phyloP scores from a whole-genome alignment of 2,329 filamentous ascomycete species.

The Beauveria sp. region DNA sequence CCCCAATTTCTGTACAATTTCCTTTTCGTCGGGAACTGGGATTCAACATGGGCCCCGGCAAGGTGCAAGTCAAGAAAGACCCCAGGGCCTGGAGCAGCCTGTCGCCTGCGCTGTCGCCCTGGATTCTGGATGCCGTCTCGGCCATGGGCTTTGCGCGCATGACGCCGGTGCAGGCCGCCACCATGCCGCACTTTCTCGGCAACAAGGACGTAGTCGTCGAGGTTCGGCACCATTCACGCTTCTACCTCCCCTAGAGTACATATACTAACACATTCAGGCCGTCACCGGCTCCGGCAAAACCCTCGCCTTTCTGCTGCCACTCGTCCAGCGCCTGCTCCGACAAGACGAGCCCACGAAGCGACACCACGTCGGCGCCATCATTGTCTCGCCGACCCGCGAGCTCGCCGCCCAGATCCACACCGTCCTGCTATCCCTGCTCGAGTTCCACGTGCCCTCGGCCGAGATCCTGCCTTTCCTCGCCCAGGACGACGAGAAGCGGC shows the following conservation, averaged over 20 bases:
- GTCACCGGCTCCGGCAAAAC: slow-evolving; percentile 92
- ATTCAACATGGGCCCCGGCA: slow-evolving; percentile 25
- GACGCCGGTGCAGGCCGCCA: slow-evolving; percentile 91
- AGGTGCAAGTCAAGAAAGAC: slow-evolving; percentile 33
- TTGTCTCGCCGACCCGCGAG: slow-evolving; percentile 86
- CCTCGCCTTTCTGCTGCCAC: slow-evolving; percentile 73
- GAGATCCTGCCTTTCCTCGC: slow-evolving; percentile 49
- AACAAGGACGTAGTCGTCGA: slow-evolving; percentile 93
- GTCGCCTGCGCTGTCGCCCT: slow-evolving; percentile 42
- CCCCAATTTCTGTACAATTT: background rate
- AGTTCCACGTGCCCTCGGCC: slow-evolving; percentile 76
- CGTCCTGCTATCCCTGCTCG: slow-evolving; percentile 67
- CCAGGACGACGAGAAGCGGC: slow-evolving; percentile 46
- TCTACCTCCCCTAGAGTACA: too few relatives aligned
- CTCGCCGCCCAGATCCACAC: slow-evolving; percentile 84
- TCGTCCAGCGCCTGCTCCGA: slow-evolving; percentile 74
- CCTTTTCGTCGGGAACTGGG: background rate
- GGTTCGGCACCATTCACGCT: slow-evolving; percentile 28
- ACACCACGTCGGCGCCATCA: slow-evolving; percentile 82
- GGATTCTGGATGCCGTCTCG: slow-evolving; percentile 76
- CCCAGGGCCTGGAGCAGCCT: slow-evolving; percentile 38
- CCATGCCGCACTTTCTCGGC: slow-evolving; percentile 78
- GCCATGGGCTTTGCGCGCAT: slow-evolving; percentile 81
- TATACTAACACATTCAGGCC: slow-evolving; percentile 38
- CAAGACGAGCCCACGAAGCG: slow-evolving; percentile 77